Base-by-base conservation (phyloP, 2,329 filamentous ascomycete species). In the Neopestalotiopsis clavispora region DNA sequence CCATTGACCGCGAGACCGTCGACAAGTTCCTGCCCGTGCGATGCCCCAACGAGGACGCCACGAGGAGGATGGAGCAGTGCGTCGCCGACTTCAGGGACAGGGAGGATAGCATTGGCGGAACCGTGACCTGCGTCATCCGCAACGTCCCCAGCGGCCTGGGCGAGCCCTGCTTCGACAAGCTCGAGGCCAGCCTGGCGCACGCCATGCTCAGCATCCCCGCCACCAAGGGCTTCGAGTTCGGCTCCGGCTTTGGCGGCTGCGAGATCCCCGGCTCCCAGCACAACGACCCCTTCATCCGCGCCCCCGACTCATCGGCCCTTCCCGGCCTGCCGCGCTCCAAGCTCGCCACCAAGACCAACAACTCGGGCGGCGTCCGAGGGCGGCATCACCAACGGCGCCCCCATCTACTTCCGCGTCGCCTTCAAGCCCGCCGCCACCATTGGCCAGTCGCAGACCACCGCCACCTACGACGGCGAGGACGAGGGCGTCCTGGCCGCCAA, bases 361-460 rank as follows among this genome's bases (percentile, higher is more conserved):
- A 97, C 85, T 95, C 92, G 2, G 95, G 95, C 13, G 96, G 95
- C 72, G 94, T 98, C 74, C 95, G n/a, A 98, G 84, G 96, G 95
- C 58, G 95, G 95, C 66, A 98, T 98, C 81, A 92, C 92, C 65
- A 98, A 98, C 81, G 96, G 95, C 69, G 93, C 94, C 49, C 92
- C 91, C 69, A 94, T 98, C 83, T 98, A 96, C 87, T 98, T 98
- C 89, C 90, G 92, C 65, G 91, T 97, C 4, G 95, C 90, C 17
- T 98, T 98, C 89, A 98, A 98, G 87, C 93, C 95, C 10, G 91
- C 95, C 2, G 95, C 95, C 38, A 98, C 96, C 3, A 98, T 98
- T 78, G 92, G 93, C 60, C 92, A 95, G 82, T 92, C 93, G 58
- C 95, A 98, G 84, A 87, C 86, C 14, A 98, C 96, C 0, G 90